Base-by-base conservation (phyloP, 345 rosid genomes). In the Syzygium aqueum region DNA sequence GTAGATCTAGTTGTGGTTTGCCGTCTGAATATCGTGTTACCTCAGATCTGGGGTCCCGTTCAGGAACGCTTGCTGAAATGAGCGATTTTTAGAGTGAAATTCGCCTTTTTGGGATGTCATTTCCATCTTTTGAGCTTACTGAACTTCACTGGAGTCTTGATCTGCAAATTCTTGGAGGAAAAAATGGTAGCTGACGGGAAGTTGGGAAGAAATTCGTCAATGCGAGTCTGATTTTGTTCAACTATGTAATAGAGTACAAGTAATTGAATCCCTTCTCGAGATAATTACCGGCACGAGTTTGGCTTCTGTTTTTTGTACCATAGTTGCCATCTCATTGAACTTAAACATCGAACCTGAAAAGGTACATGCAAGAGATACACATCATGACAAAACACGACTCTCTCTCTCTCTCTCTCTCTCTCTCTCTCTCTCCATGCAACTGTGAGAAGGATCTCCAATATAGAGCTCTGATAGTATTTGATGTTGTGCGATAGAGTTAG, bases 21-120 rank as follows among this genome's bases (percentile, higher is more conserved):
- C 49, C 9, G 49, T 73, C 80, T 73, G 23, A 73, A 33, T 73
- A 73, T 73, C 49, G 19, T 37, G 49, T 33, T 21, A 33, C 52
- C 80, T 65, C 91, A 89, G 94, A 94, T 94, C 94, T 92, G 88
- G 89, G 82, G 83, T 85, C 85, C 49, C 12, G 40, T 52, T 6
- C 49, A 85, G 53, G 63, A 53, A 57, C 87, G 84, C 53, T 63
- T 67, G 61, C 57, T 89, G 52, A 61, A 53, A 43, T 86, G 85
- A 50, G 9, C 25, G 23, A 67, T 28, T 53, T 53, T 77, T 77
- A 84, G 51, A 46, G 8, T 7, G 53, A 83, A 52, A 51, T 65
- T 67, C 25, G 51, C 46, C 30, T 30, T 77, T 46, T 86, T 3
- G 63, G 52, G 43, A 7, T 33, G 43, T 59, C 63, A 17, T 17